phyloP scores from a whole-genome alignment of 208 protist species.

The Wallacemonas collosoma region DNA sequence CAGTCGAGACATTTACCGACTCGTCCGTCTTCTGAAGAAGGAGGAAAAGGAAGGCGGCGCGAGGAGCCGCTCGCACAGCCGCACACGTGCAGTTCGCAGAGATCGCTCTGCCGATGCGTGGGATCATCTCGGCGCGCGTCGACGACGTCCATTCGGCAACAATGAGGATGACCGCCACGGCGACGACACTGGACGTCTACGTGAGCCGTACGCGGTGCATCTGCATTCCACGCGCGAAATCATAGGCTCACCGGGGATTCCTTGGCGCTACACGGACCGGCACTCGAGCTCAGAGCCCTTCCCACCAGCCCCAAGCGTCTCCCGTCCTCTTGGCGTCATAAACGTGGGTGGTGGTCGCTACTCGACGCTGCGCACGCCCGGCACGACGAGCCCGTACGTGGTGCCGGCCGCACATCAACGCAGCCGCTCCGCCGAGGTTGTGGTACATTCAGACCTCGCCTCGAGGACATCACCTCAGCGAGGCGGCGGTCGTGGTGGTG shows the following conservation, averaged over 20 bases:
- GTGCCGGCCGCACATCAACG: neutral
- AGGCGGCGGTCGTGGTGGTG: neutral
- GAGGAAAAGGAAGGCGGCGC: neutral
- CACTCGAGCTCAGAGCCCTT: constrained; percentile 24
- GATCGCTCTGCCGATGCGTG: constrained; percentile 9
- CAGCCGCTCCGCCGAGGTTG: neutral
- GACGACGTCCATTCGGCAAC: too few relatives aligned
- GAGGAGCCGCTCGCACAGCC: constrained; percentile 1
- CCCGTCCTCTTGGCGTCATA: constrained; percentile 69
- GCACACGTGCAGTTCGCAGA: neutral
- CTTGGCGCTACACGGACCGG: constrained; percentile 53
- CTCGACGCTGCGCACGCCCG: constrained; percentile 16
- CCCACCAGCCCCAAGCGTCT: constrained; percentile 36
- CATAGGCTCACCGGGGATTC: constrained; percentile 34
- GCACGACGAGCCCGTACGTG: constrained; percentile 37
- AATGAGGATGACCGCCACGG: neutral
- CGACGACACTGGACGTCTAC: neutral
- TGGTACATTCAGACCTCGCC: neutral
- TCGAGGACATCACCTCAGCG: neutral
- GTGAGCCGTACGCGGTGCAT: constrained; percentile 14
- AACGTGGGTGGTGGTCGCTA: constrained; percentile 55
- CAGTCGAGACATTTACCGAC: constrained; percentile 5
- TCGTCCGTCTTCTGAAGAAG: neutral
- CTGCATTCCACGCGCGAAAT: constrained; percentile 15
- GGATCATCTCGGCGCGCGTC: constrained; percentile 3